Conservation (phyloP, 306 rosid species). For the Fragaria iinumae region DNA sequence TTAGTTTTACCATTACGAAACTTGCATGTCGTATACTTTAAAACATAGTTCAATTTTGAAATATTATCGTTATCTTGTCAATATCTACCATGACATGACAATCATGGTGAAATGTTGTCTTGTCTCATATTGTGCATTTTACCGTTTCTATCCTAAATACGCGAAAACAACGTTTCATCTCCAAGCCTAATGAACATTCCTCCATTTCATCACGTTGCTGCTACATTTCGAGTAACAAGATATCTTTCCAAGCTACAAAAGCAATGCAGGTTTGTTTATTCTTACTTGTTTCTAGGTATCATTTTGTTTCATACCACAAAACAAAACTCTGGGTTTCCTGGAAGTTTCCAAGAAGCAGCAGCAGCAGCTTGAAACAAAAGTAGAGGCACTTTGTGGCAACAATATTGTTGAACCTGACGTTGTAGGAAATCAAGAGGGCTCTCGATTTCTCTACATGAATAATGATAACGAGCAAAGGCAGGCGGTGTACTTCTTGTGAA, state of each 20-base stretch:
- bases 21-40: background rate
- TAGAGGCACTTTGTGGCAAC: background rate
- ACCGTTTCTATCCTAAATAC: background rate
- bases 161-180: background rate
- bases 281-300: background rate
- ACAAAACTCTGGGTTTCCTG: background rate
- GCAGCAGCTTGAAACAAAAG: background rate
- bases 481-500: constrained; percentile 10
- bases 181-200: background rate
- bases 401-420: background rate
- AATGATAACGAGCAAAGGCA: background rate
- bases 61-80: background rate
- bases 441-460: too few relatives aligned
- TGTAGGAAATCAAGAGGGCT: background rate
- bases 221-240: background rate
- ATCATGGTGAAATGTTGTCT: too few relatives aligned
- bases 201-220: background rate
- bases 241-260: background rate
- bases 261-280: background rate
- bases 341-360: constrained; percentile 37
- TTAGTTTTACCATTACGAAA: background rate
- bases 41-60: background rate
- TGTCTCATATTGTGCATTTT: background rate
- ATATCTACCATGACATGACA: background rate
- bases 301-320: background rate